Conservation (phyloP, 768 basidiomycete genomes). For the Russula olivacea region DNA sequence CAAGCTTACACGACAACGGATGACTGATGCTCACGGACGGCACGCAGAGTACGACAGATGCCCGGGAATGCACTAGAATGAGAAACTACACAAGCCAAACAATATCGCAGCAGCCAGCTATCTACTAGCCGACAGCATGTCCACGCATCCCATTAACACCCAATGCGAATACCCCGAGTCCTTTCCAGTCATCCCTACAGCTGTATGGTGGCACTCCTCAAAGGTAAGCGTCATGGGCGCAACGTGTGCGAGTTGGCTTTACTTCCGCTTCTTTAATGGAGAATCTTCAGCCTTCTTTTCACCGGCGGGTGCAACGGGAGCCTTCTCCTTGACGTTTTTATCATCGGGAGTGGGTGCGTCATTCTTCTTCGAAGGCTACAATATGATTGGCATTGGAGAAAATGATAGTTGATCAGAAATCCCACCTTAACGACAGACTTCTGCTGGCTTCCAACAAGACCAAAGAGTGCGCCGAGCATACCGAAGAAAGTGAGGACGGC, state of each 20-base stretch:
- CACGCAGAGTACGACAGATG: not conserved
- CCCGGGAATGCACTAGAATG: slow-evolving; percentile 4
- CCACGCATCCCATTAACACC: slow-evolving; percentile 8
- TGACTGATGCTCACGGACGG: no score
- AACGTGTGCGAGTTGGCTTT: slow-evolving; percentile 25
- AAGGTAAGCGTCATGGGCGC: not conserved
- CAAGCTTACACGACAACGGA: not conserved
- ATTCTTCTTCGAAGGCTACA: slow-evolving; percentile 69
- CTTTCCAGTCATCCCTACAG: not conserved
- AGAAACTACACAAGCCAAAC: slow-evolving; percentile 17
- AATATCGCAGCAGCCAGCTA: slow-evolving; percentile 10
- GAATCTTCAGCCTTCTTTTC: slow-evolving; percentile 69
- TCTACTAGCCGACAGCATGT: slow-evolving; percentile 2
- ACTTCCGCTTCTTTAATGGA: slow-evolving; percentile 69
- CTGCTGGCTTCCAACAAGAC: slow-evolving; percentile 67
- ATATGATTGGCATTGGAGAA: not conserved
- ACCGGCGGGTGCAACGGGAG: slow-evolving; percentile 67
- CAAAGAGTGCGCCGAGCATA: slow-evolving; percentile 74
- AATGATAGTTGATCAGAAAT: not conserved
- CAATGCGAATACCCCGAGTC: slow-evolving; percentile 8
- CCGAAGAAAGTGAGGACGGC: slow-evolving; percentile 76
- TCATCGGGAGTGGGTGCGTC: slow-evolving; percentile 59
- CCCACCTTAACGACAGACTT: slow-evolving; percentile 68
- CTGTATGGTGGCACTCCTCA: not conserved
- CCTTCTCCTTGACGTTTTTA: slow-evolving; percentile 54